Evolutionary conservation across 192 early-diverging fungal species (phyloP).

Genomic region (Rhizophagus sp.): DNA sequence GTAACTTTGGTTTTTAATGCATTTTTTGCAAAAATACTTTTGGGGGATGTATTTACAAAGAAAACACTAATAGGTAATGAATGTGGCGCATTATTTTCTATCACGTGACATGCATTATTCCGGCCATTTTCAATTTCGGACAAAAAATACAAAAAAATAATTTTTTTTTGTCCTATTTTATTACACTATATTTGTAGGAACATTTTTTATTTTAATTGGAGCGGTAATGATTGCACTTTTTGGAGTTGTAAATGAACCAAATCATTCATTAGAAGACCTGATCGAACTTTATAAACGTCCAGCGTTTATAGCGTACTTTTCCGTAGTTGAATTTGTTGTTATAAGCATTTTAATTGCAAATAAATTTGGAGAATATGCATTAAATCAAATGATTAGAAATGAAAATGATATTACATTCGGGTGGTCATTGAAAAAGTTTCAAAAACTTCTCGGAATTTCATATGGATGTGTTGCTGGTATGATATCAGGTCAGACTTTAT

Average conservation of each 20-base stretch:
- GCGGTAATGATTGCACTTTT: slow-evolving; percentile 68
- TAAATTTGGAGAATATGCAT: slow-evolving; percentile 44
- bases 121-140: neutral
- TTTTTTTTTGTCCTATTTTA: neutral
- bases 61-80: slow-evolving; percentile 49
- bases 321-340: slow-evolving; percentile 52
- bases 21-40: slow-evolving; percentile 64
- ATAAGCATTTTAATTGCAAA: slow-evolving; percentile 47
- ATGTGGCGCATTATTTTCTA: neutral
- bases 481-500: slow-evolving; percentile 69
- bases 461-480: slow-evolving; percentile 72
- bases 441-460: slow-evolving; percentile 54
- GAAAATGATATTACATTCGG: slow-evolving; percentile 24
- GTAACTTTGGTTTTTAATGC: slow-evolving; percentile 77
- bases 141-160: too few species aligned
- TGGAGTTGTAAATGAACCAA: slow-evolving; percentile 75
- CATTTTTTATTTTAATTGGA: slow-evolving; percentile 64
- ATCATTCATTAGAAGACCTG: slow-evolving; percentile 65
- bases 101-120: neutral
- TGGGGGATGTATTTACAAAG: slow-evolving; percentile 63
- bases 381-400: slow-evolving; percentile 24
- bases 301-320: slow-evolving; percentile 68
- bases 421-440: slow-evolving; percentile 36
- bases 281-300: slow-evolving; percentile 65
- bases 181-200: slow-evolving; percentile 45